Percentiles rank a stretch among this genome's conserved stretches.
phyloP scores from a whole-genome alignment of 768 basidiomycete genomes.

The Leccinum boreale region DNA sequence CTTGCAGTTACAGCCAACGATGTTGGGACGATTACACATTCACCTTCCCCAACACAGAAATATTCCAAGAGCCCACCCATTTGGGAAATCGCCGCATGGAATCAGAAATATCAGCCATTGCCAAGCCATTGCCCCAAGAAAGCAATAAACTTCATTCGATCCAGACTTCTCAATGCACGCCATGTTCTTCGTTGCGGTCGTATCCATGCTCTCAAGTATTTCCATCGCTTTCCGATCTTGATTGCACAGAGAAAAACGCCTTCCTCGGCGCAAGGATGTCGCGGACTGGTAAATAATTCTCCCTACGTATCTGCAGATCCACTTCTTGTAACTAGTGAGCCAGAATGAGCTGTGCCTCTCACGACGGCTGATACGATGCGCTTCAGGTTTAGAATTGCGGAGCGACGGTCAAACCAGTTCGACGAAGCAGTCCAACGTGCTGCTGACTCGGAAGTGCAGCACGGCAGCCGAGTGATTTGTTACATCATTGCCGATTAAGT shows the following conservation, averaged over 20 bases:
- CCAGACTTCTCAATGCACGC: not conserved
- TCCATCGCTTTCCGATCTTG: not conserved
- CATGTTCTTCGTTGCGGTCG: not conserved
- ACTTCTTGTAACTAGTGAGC: not conserved
- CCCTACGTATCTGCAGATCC: not conserved
- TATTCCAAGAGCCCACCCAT: not conserved
- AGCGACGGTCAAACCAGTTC: not conserved
- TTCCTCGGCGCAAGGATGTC: not conserved
- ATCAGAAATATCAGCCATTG: not conserved
- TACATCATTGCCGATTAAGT: not conserved
- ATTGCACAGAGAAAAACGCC: not conserved
- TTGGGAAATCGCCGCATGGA: not conserved
- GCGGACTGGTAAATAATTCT: not conserved
- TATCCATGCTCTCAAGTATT: not conserved
- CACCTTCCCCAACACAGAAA: not conserved
- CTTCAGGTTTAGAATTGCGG: not conserved
- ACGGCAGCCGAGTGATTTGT: not conserved
- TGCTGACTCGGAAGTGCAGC: not conserved
- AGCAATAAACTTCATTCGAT: not conserved
- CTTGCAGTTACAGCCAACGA: slow-evolving; percentile 4
- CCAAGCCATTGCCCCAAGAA: not conserved
- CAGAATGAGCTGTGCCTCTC: not conserved
- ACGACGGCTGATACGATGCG: not conserved
- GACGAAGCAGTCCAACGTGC: not conserved
- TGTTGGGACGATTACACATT: slow-evolving; percentile 2